These are phyloP conservation scores for Striga hermonthica DNA, from an alignment of 305 asterid genomes.

Conservation along the genomic window DNA sequence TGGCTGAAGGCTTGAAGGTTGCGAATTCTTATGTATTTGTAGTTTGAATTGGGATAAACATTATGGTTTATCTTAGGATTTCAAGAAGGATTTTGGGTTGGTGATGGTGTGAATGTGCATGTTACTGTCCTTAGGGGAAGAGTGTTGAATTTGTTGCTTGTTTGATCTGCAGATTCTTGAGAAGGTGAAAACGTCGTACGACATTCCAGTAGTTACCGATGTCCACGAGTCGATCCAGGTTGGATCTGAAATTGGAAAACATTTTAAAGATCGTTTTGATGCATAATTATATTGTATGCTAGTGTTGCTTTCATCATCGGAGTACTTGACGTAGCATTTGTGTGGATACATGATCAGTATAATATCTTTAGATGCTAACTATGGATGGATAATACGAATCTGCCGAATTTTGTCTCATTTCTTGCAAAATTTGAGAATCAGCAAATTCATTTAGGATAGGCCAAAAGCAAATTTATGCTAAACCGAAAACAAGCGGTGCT, in stretches of 20 bases:
- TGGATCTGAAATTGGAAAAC: not conserved
- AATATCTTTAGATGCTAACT: no score
- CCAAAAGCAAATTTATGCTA: no score
- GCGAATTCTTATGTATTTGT: not conserved
- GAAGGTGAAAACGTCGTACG: slow-evolving; percentile 70
- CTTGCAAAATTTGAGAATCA: no score
- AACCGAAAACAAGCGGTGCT: no score
- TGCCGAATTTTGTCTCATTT: no score
- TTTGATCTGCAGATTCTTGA: slow-evolving; percentile 60
- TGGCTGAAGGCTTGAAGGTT: slow-evolving; percentile 73
- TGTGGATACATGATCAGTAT: no score
- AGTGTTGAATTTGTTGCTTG: not conserved
- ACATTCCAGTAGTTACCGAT: slow-evolving; percentile 77
- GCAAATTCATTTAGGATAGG: no score
- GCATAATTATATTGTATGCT: no score
- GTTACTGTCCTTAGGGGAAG: not conserved
- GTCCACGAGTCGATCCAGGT: slow-evolving; percentile 85
- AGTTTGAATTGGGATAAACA: not conserved
- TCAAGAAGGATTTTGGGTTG: not conserved
- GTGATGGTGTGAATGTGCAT: not conserved
- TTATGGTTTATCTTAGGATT: not conserved
- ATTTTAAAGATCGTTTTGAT: no score
- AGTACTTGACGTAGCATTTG: no score
- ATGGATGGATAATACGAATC: no score
- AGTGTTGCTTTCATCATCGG: no score